Evolutionary conservation across 352 stramenopile species (phyloP).

Genomic region (Globisporangium emineosum): DNA sequence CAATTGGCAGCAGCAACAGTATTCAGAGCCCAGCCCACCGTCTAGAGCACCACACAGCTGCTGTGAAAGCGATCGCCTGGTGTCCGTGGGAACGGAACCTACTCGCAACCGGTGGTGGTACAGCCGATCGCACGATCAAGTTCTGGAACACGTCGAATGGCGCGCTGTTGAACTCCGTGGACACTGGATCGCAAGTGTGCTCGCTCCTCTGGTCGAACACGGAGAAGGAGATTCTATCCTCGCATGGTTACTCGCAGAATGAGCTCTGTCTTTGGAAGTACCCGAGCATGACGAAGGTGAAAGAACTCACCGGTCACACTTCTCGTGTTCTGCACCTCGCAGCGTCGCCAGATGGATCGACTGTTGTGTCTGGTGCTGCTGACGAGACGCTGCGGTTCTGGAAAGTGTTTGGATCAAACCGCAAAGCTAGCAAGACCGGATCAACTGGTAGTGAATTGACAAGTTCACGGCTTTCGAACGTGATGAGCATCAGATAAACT

Average conservation of each 20-base stretch:
- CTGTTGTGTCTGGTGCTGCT: conserved; percentile 96
- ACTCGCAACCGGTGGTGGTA: conserved; percentile 96
- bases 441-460: conserved; percentile 51
- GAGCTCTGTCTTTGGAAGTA: conserved; percentile 99
- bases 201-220: conserved; percentile 92
- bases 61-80: conserved; percentile 99
- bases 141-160: conserved; percentile 98
- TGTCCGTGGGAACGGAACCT: conserved; percentile 97
- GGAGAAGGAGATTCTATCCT: conserved; percentile 95
- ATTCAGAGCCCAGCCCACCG: conserved; percentile 64
- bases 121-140: conserved; percentile 98
- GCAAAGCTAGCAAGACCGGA: conserved; percentile 64
- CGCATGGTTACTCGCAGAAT: conserved; percentile 97
- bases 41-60: conserved; percentile 95
- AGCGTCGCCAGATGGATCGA: conserved; percentile 94
- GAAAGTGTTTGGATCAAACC: conserved; percentile 95
- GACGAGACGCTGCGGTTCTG: conserved; percentile 99
- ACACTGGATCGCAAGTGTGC: conserved; percentile 98
- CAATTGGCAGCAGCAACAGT: conserved; percentile 69
- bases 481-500: conserved; percentile 81
- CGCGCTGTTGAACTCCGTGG: conserved; percentile 94
- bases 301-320: conserved; percentile 97
- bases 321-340: conserved; percentile 96
- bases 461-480: conserved; percentile 66
- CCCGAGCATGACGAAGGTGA: conserved; percentile 96